Base-by-base conservation (phyloP, 1,139 yeast genomes). In the Nakaseomyces kungkrabaensis region DNA sequence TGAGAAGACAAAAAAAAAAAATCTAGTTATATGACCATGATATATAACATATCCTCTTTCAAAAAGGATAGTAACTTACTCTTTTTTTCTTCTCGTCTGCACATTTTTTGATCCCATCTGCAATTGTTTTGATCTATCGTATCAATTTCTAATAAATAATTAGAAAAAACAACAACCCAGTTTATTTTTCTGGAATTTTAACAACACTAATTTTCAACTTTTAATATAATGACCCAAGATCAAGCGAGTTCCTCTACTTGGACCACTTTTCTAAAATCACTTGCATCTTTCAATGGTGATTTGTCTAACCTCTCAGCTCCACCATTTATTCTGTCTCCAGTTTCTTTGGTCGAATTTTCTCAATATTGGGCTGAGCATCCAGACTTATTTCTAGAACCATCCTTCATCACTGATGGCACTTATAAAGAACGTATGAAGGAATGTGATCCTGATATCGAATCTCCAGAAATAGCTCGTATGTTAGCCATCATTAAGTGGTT, bases 251-350 rank as follows among this genome's bases (percentile, higher is more conserved):
- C 66, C 8, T 59, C 64, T 7, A 54, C 66, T 11, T 87, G 95
- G 95, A 81, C 94, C 11, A 78, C 89, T 33, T 90, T 92, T 67
- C 75, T 92, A 58, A 87, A 88, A 69, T 86, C 96, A 49, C 79
- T 92, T 61, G 95, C 97, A 41, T 81, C 95, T n/a, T 92, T 87
- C 69, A 89, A 90, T 60, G 98, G 98, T 40, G 98, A 92, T 66
- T 73, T 92, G 56, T 86, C 96, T 22, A 81, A 96, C 2, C 73
- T 92, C 61, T 89, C 98, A 1, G 98, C 98, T 2, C 98, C 98
- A 32, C 97, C 98, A 8, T 92, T 92, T 69, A 92, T 92, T 59
- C 75, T 92, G 54, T 87, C 96, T 6, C 89, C 96, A 29, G 84
- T 86, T 7, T 90, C 97, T 3, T 75, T 88, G 59, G 80, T 81